A percentile compares a stretch with the other conserved stretches of the same genome.
Evolutionary conservation across 2,329 filamentous ascomycete genomes (phyloP).

Genomic region (Colletotrichum euphorbiae): DNA sequence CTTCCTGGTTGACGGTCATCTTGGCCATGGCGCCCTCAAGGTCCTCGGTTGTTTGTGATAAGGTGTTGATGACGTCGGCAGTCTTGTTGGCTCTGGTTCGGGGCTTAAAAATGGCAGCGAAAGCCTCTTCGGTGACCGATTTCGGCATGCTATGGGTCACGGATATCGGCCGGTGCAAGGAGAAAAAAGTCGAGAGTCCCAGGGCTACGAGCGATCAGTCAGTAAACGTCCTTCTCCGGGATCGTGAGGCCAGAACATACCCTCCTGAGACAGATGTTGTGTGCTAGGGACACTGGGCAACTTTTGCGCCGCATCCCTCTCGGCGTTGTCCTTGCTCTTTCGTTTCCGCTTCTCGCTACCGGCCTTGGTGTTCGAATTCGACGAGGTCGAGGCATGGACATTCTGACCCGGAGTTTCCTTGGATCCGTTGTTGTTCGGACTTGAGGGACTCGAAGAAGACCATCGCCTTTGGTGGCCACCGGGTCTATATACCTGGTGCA

Average conservation of each 20-base stretch:
- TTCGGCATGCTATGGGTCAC: constrained; percentile 84
- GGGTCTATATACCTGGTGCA: constrained; percentile 40
- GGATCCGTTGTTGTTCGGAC: constrained; percentile 68
- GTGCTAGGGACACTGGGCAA: constrained; percentile 82
- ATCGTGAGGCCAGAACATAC: constrained; percentile 55
- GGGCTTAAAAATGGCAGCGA: constrained; percentile 84
- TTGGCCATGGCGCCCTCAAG: constrained; percentile 69
- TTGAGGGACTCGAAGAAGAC: constrained; percentile 73
- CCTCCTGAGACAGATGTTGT: constrained; percentile 75
- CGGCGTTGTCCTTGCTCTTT: constrained; percentile 65
- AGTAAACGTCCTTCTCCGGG: not conserved
- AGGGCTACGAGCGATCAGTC: constrained; percentile 70
- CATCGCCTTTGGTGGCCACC: constrained; percentile 63
- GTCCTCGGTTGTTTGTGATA: constrained; percentile 69
- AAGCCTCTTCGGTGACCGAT: constrained; percentile 77
- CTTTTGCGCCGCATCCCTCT: constrained; percentile 61
- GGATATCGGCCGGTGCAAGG: constrained; percentile 92
- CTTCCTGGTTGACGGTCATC: constrained; percentile 59
- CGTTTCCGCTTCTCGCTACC: constrained; percentile 67
- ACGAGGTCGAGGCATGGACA: constrained; percentile 60
- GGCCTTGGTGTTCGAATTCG: constrained; percentile 56
- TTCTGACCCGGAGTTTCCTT: constrained; percentile 60
- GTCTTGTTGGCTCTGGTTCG: constrained; percentile 63
- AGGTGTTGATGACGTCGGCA: constrained; percentile 74
- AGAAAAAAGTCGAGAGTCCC: constrained; percentile 92